Evolutionary conservation across 495 filamentous ascomycete species (phyloP), one percentile per base, ranked within the genome.

Genomic region (Penicillium ucsense): DNA sequence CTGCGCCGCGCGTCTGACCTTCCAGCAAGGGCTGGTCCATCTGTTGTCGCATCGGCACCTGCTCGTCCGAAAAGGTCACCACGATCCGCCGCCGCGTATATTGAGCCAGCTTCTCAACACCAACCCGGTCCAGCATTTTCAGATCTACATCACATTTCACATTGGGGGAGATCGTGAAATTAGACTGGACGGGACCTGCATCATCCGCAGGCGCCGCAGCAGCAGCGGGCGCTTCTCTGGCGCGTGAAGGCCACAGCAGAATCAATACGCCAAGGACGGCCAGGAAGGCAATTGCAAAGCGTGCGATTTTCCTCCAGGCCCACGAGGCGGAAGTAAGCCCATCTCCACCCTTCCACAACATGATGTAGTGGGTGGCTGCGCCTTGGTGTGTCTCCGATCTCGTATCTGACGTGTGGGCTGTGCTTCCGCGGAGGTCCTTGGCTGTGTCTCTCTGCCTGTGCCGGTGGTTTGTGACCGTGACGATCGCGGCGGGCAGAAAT

Each of bases 11-110:
- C 34, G 38, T 5, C 36, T 50, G 43, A 29, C 36, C 33, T 6
- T 63, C 53, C 39, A 70, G 61, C 12, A 76, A 47, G 9, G 68
- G 63, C 34, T 49, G 40, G 3, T 71, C 51, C 32, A 75, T 41
- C 8, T 36, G 38, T 48, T 67, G 66, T 9, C 53, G 60, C 10
- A 70, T 60, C 9, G 70, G 63, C 8, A 67, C 32, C 1, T 51
- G 46, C 4, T 63, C 58, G 8, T 51, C 46, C 8, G 65, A 59
- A 11, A 61, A 11, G 10, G 67, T 59, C 34, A 57, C 58, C 1
- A 69, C 48, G 8, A 76, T 61, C 49, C 74, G 70, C 4, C 72
- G 71, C 6, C 70, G 68, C 44, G 61, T 63, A 38, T 71, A 76
- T 31, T 66, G 51, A 41, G 57, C 55, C 28, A 72, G 35, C 43